Evolutionary conservation across 768 basidiomycete genomes (phyloP), one percentile per base, ranked within the genome.

Genomic region (Suillus clintonianus): DNA sequence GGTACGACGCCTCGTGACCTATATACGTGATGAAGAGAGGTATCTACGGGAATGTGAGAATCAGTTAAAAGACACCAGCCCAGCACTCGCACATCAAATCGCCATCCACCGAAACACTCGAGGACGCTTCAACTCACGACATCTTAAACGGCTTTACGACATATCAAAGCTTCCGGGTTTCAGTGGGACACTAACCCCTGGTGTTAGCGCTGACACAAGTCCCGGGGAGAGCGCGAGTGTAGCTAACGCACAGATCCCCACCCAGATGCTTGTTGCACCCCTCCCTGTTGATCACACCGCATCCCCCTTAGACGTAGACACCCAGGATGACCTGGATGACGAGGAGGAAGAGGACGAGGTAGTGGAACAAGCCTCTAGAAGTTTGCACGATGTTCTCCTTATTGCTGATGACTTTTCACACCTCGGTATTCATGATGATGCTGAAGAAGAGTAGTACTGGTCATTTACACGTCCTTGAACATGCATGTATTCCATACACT

Each of bases 1-100:
- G 58, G 68, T 74, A 3, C 63, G 51, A 9, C 62, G 68, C 1
- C 57, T 75, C 2, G 24, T 63, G 15, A 72, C 70, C 1, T 71
- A 70, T 54, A 68, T 73, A 24, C 24, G 57, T 5, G 68, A 71
- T 22, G 57, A 64, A 30, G 64, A 67, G 8, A 54, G 53, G 24
- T 59, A 69, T 22, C 42, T 59, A 9, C 36, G 34, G 32, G 37
- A 22, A 10, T 62, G 51, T 4, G 64, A 65, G 56, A 45, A 15
- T 3, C 61, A 67, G 37, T 11, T 65, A 17, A 36, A n/a, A 7
- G 17, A 7, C 6, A 41, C 62, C 10, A 50, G 64, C 42, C 37
- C 59, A 5, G 59, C 54, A 8, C 65, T 70, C 3, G 62, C 68
- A 10, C 43, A 66, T 41, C 65, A 68, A 43, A 62, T 70, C 4